Base-by-base conservation (phyloP, 2,329 filamentous ascomycete species). In the Amauroascus verrucosus region DNA sequence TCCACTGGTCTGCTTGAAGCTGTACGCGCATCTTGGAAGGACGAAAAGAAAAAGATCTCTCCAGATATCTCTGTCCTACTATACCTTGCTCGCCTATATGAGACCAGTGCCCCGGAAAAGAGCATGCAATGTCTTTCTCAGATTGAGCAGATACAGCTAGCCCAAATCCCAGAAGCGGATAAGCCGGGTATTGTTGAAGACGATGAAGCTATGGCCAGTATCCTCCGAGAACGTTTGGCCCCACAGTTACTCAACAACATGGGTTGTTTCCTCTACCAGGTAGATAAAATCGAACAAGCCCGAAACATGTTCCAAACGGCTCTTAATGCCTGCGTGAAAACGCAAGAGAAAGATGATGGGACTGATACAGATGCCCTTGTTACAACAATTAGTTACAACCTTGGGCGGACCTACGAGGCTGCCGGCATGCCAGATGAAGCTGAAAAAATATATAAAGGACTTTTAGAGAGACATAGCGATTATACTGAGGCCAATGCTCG, bases 221-320 rank as follows among this genome's bases (percentile, higher is more conserved):
- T 79, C 53, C 75, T 95, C 26, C 83, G 89, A 51, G 86, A 90
- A 64, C 77, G 85, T 55, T 75, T 98, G 1, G 87, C 90, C 1
- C 93, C 93, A 3, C 89, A 95, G 64, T 77, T 97, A 1, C 78
- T 98, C 41, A 98, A 97, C 75, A 98, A 98, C 67, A 95, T 97
- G 66, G 93, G 88, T 4, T 96, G 90, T 69, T 97, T 97, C 71
- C 82, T 95, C 61, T 96, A 88, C 60, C 89, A 95, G 65, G 79
- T 83, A 1, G 89, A 95, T 62, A 89, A 88, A 65, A 83, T 86
- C 58, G 81, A 85, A 18, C 76, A 82, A 57, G 90, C 93, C 20
- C 84, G 87, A 59, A 84, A 91, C 48, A 79, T 94, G 71, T 98
- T 97, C 66, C 88, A 98, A 67, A 83, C 86, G n/a, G 93, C 90